Evolutionary conservation across 2,329 filamentous ascomycete genomes (phyloP), one percentile per base, ranked within the genome.

Genomic region (Phyllosticta citrichinensis): DNA sequence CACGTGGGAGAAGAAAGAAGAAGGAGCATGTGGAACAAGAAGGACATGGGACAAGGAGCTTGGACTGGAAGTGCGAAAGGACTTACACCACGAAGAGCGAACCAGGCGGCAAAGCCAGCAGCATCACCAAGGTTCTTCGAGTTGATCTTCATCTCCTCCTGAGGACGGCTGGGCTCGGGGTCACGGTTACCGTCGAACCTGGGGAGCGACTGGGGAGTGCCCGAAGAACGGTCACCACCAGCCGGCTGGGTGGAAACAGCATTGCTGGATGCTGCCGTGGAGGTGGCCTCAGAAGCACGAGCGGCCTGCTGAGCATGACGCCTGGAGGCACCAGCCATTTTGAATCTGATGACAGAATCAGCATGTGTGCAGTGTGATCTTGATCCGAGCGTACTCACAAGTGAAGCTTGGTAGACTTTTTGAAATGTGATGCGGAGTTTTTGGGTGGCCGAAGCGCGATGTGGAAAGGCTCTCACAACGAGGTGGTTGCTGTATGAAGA

Each of bases 301-400:
- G 75, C 68, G 20, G 65, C 63, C 60, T 71, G 64, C 60, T 71
- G 64, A 11, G 67, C 68, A 52, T 68, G 71, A 53, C 68, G 67
- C 69, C 74, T 76, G 1, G 66, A 54, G 53, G 74, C 67, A 51
- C 71, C 73, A 22, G 66, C 73, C 76, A 77, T 77, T n/a, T 53
- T 8, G 53, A 35, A 22, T 14, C 19, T 33, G 52, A 33, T 56
- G 2, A n/a, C 19, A 22, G 19, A 35, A 8, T 60, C 53, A 60
- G 58, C 12, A 35, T 51, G 40, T 12, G 35, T n/a, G 6, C 14
- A 6, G 17, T 3, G n/a, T 47, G 40, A 47, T 47, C 14, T 47
- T 47, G 40, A 47, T 47, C 40, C n/a, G 40, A n/a, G 40, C 14
- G n/a, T 47, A 47, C 40, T 47, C 40, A 47, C 40, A 3, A n/a